Percentiles rank a stretch among this genome's conserved stretches.
phyloP scores from a whole-genome alignment of 1,284 basidiomycete species.

The Phylloporus gajari region DNA sequence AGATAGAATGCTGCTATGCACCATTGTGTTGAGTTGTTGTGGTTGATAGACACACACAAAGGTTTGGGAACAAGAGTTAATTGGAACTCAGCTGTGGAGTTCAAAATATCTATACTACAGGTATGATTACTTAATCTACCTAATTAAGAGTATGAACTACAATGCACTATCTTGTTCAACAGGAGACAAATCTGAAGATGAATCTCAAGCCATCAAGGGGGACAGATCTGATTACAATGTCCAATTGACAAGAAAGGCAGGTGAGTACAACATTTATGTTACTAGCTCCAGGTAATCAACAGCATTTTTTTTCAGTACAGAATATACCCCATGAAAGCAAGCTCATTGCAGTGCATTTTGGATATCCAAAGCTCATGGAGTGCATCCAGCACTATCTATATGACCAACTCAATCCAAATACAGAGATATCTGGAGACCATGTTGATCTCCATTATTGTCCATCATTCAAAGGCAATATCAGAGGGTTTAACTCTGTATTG shows the following conservation, averaged over 20 bases:
- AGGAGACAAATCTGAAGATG: not conserved
- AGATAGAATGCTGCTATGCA: too few relatives aligned
- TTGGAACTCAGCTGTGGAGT: too few relatives aligned
- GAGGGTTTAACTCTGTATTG: not conserved
- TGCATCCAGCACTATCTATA: not conserved
- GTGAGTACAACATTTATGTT: constrained; percentile 1
- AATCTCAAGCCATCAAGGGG: not conserved
- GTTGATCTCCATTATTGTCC: not conserved
- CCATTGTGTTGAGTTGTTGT: too few relatives aligned
- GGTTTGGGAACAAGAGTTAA: too few relatives aligned
- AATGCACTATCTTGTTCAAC: too few relatives aligned
- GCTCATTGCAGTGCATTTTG: too few relatives aligned
- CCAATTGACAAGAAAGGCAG: not conserved
- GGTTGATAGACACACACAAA: too few relatives aligned
- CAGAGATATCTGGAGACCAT: not conserved
- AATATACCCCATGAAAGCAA: too few relatives aligned
- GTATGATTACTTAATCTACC: too few relatives aligned
- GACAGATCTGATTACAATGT: constrained; percentile 2
- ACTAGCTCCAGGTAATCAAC: too few relatives aligned
- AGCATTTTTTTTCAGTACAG: not conserved
- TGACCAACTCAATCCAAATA: not conserved
- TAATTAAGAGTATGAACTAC: too few relatives aligned
- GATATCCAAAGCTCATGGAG: not conserved
- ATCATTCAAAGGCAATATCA: not conserved
- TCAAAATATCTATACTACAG: too few relatives aligned